Base-by-base conservation (phyloP, 2,329 filamentous ascomycete species). In the Colletotrichum tanaceti region DNA sequence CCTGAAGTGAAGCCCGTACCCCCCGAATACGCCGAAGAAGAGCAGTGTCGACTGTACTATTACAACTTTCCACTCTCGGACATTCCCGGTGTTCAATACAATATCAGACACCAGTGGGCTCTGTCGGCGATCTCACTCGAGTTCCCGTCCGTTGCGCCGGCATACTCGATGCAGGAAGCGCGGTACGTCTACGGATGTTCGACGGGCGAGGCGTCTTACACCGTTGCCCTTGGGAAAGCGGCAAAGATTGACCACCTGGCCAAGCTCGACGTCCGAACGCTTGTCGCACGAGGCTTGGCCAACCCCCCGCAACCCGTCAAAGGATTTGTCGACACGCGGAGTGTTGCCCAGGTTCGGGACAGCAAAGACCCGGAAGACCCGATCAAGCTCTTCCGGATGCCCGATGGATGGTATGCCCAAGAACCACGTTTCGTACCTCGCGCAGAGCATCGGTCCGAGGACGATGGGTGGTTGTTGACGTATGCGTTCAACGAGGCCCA, bases 401-500 rank as follows among this genome's bases (percentile, higher is more conserved):
- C 90, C 0, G 73, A 77, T 0, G 85, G 86, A 0, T 88, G 86
- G 81, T 92, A 83, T 69, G 89, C 89, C 0, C 90, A 92, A 74
- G 90, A 92, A 76, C 86, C 89, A 1, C 84, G 87, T 0, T 93
- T 93, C 69, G 84, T 93, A 5, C 79, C 89, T 4, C 78, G 85
- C 1, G 52, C 71, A 1, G 72, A 77, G 13, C 76, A 79, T 0
- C 66, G 52, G 0, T 75, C 72, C 0, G 91, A 93, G 74, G 90
- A 92, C 72, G 88, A 90, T 71, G 90, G 91, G 0, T 92, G 85
- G 78, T 79, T 92, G 0, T 78, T 93, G 5, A 89, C 87, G 53
- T 92, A 91, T 71, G 89, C 90, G 1, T 93, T 93, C 70, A 88
- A 93, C 70, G 90, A 92, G 72, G 81, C 82, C 1, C 89, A 92